Evolutionary conservation across 495 filamentous ascomycete species (phyloP), one percentile per base, ranked within the genome.

Genomic region (Penicillium bovifimosum): DNA sequence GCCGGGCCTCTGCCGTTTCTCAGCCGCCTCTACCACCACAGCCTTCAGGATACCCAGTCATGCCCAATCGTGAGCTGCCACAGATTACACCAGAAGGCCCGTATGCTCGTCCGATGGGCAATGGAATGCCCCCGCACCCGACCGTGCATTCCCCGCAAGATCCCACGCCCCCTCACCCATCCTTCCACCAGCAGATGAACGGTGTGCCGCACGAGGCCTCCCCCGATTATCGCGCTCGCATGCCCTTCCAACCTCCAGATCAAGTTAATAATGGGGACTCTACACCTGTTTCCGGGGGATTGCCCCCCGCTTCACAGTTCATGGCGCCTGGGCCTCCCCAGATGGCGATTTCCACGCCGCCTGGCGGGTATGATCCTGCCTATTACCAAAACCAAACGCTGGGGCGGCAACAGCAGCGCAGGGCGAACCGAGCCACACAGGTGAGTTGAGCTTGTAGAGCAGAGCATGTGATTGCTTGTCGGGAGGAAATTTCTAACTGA

Each of bases 361-460:
- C 60, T 16, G 52, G 20, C 4, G 56, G 70, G 11, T 69, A 65
- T 53, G 70, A 74, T 34, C 44, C 65, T 0, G 55, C 48, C 18
- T 72, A 67, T 41, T 66, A 70, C 38, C 62, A 60, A 29, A 69
- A 61, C 18, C 64, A 65, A 20, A 56, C 67, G 8, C 73, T 50
- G 57, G 64, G 62, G 65, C 66, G 5, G 20, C 20, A 24, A 4
- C 70, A 72, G 9, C 70, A 72, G 38, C 69, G 73, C 11, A 76
- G 73, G 57, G 64, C 73, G 5, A 65, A 69, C 14, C 61, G 73
- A 52, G 73, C 73, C 29, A 60, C 63, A 41, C 73, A 76, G 67
- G 73, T 76, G 64, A 59, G 59, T 51, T 34, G 8, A 27, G 27
- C 29, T 17, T 13, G 20, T 14, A 32, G 41, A 29, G 20, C 24